Evolutionary conservation across 768 basidiomycete genomes (phyloP), one percentile per base, ranked within the genome.

Genomic region (Stropharia rugosoannulata): DNA sequence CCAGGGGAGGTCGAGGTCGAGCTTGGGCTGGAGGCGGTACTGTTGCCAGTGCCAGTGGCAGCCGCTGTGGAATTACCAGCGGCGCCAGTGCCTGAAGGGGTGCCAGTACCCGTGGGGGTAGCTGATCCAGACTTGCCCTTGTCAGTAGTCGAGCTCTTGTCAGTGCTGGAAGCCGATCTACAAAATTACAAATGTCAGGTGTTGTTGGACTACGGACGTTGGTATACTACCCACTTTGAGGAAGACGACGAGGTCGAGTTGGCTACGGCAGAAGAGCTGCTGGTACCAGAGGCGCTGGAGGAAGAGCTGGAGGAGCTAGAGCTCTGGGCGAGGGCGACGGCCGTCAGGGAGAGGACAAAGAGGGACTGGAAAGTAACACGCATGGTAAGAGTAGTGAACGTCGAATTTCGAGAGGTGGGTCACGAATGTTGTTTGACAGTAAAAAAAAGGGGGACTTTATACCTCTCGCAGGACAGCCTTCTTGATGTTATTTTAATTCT

Each of bases 251-350:
- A 40, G n/a, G 19, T 22, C 10, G 37, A 32, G 39, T 58, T 51
- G 10, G 61, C 58, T 6, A 54, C 45, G 29, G 58, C 61, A 29
- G 56, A 58, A 7, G 61, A 54, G 15, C 50, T 47, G 15, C 42
- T 36, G 4, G 22, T 22, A 22, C 2, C 22, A 22, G 22, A 22
- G 22, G 22, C 22, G 16, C 44, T 48, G 10, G 55, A 55, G 2
- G 9, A 19, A 12, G 1, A 9, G n/a, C 44, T 12, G 2, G 51
- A 19, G 8, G 51, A 44, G 35, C 35, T 27, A 3, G 54, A 52
- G 12, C 36, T 40, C 16, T 53, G 51, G 12, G 48, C 62, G 15
- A 60, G 32, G 13, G 49, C 51, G 32, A 42, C 49, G 19, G 49
- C 29, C 1, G 50, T 38, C 43, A 50, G 15, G 29, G 53, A 55